Evolutionary conservation across 495 filamentous ascomycete species (phyloP).

Genomic region (Lichenothelia convexa): DNA sequence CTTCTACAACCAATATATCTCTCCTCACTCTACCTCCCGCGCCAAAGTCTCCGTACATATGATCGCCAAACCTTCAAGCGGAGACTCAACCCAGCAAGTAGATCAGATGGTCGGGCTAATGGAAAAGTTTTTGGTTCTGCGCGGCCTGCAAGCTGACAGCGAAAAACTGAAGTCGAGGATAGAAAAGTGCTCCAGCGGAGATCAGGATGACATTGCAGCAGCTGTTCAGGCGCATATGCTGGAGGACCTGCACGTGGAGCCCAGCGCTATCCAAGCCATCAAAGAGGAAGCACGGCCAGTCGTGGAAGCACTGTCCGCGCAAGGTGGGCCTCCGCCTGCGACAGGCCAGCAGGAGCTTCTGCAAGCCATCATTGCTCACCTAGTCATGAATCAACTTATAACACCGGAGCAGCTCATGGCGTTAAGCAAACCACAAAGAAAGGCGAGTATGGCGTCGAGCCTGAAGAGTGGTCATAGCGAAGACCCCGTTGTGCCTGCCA

Average conservation of each 20-base stretch:
- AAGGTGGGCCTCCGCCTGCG: conserved; percentile 14
- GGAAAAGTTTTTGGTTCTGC: conserved; percentile 31
- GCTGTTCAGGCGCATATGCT: conserved; percentile 31
- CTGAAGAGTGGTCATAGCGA: neutral
- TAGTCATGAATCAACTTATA: too few relatives aligned
- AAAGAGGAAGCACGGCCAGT: conserved; percentile 28
- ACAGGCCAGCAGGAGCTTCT: conserved; percentile 15
- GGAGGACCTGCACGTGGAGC: conserved; percentile 25
- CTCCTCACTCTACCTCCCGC: conserved; percentile 50
- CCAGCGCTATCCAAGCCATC: conserved; percentile 26
- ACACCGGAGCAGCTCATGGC: too few relatives aligned
- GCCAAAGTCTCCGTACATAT: conserved; percentile 74
- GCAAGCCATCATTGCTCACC: neutral
- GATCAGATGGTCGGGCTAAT: conserved; percentile 31
- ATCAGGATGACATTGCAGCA: conserved; percentile 22
- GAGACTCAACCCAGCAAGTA: conserved; percentile 32
- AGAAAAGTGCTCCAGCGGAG: conserved; percentile 26
- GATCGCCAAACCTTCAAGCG: conserved; percentile 41
- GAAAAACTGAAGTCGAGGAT: conserved; percentile 28
- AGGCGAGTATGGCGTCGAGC: too few relatives aligned
- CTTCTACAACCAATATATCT: conserved; percentile 64
- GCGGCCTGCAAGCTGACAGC: conserved; percentile 28
- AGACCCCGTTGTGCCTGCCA: conserved; percentile 2
- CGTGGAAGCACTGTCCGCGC: conserved; percentile 20
- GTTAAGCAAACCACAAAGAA: too few relatives aligned